Evolutionary conservation across 176 grass and related monocot species (phyloP), one percentile per base, ranked within the genome.

Genomic region (Chloris gayana): DNA sequence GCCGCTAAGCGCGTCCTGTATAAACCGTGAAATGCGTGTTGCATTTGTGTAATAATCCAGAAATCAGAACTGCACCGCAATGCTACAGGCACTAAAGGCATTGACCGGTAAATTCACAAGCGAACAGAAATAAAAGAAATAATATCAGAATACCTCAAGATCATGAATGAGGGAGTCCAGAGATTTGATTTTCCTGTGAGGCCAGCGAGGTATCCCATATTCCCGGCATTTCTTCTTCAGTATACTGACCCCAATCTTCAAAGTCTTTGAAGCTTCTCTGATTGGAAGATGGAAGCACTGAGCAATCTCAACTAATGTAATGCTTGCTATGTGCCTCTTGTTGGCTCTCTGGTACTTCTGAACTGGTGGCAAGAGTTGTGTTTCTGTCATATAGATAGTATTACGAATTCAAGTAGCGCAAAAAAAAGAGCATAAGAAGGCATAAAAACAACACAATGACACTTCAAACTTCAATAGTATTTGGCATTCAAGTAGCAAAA

Each of bases 111-210:
- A 83, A 47, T 60, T 81, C 37, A 22, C 10, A 72, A 22, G 67
- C 37, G 27, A 73, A 38, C 35, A 47, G n/a, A 53, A 35, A 39
- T 33, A 21, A 21, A 60, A 60, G 8, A 56, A 27, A 26, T 38
- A 21, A 17, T 47, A 39, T 4, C 41, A 53, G 25, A 32, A 42
- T 85, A 93, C 91, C 91, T 91, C 67, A 29, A 91, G 61, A 75
- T 93, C 79, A 18, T 34, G 33, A 65, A 93, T 88, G 56, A 93
- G 88, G 19, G 85, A 88, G 31, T 88, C 78, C 7, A 93, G 74
- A 50, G 91, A 93, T 69, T 93, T 93, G 73, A 93, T 88, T 65
- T 93, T 93, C 34, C 88, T 74, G 65, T 93, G 85, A 65, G 91
- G 91, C 91, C 91, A 93, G 8, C 88, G 87, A 67, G 74, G 73